Evolutionary conservation across 305 asterid genomes (phyloP), one percentile per base, ranked within the genome.

Genomic region (Nicotiana rustica): DNA sequence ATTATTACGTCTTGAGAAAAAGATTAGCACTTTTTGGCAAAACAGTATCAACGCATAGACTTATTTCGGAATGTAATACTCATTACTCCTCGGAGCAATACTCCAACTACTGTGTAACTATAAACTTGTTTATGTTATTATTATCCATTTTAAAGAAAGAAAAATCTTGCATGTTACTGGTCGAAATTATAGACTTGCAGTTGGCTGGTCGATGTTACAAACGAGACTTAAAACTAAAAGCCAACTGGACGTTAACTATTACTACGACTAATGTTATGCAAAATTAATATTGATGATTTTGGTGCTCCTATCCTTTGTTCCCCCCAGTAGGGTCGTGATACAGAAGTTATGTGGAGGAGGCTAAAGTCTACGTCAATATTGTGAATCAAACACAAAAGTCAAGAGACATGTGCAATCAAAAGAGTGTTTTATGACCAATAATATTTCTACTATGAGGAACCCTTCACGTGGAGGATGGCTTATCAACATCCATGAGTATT

Each of bases 391-490:
- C 61, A 47, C 36, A 47, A 47, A 19, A 21, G 79, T 49, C 4
- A 21, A 21, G 61, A 56, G 79, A 73, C 79, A 19, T 44, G 78
- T 69, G 59, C 78, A 70, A 44, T 70, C 0, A 19, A 19, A 70
- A 18, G n/a, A 18, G 59, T 38, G 10, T 41, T 44, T 18, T 12
- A 18, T 19, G 36, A 41, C n/a, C 3, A 69, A 49, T 71, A 47
- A 71, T 73, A 73, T 13, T 0, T 70, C 21, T 73, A 1, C 62
- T 73, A 25, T 49, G 25, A 25, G 21, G 3, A 70, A 12, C 33
- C 47, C 60, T 70, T 70, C 78, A 70, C 18, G 60, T 70, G 78
- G 36, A 41, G 78, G 60, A 70, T 70, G 60, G 10, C 60, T 44
- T 70, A 70, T 70, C 60, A 70, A 70, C 78, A 44, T 70, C 78